Base-by-base conservation (phyloP, 306 rosid genomes). In the Inga leiocalycina region DNA sequence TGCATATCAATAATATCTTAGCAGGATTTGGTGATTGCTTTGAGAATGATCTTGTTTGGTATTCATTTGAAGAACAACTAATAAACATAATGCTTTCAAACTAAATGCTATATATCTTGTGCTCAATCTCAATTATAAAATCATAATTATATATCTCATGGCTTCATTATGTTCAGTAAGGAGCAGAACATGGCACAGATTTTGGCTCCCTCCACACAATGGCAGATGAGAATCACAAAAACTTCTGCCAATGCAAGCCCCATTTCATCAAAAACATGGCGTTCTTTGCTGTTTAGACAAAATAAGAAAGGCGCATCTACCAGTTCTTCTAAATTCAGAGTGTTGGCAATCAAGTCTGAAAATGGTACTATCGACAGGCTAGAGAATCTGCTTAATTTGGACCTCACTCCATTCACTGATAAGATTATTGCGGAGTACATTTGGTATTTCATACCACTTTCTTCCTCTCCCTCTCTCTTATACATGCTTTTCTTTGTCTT, bases 391-490 rank as follows among this genome's bases (percentile, higher is more conserved):
- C 93, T 97, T 37, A 91, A 94, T 78, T 89, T 97, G 88, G 97
- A 94, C 64, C 8, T 88, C 81, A 90, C 98, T 82, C 97, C 98
- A 20, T 92, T 45, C 88, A 89, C 99, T 10, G 91, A 97, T 86
- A 91, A 76, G 83, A 92, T 97, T 74, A 94, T 97, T 84, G 99
- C 99, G 27, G 99, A 97, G 83, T 97, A 97, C 91, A 97, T 97
- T 79, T 97, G 99, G 99, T 97, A 91, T 62, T 56, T 59, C 54
- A 43, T 34, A 71, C 48, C 48, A 27, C 76, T 57, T 32, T 76
- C 54, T 79, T 27, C 57, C 41, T 35, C 6, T 41, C 16, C 27
- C 37, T 69, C 78, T 65, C 56, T 37, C 77, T 14, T 15, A 24
- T 71, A 22, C 75, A 71, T 44, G 39, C 76, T 14, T 71, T 17